Conservation (phyloP, 257 asterid species). For the Avicennia marina region DNA sequence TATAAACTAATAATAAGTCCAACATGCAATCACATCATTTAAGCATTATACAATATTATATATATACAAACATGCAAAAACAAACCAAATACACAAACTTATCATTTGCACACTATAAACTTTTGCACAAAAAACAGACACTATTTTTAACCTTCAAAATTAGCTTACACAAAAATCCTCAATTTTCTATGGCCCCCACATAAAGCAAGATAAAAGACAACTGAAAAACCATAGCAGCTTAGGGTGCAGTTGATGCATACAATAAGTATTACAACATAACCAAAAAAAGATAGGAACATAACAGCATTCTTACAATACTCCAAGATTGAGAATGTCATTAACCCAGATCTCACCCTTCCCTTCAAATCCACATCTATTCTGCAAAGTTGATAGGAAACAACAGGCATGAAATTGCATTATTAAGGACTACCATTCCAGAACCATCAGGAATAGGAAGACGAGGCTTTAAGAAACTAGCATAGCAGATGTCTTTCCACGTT, state of each 20-base stretch:
- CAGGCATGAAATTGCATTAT: slow-evolving; percentile 4
- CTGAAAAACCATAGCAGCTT: no score
- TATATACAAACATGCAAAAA: no score
- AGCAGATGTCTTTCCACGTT: background rate
- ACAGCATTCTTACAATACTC: slow-evolving; percentile 68
- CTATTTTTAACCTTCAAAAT: no score
- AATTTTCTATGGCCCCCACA: no score
- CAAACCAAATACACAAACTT: no score
- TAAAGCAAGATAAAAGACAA: no score
- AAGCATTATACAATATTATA: no score
- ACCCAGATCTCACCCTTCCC: slow-evolving; percentile 98
- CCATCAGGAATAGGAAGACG: slow-evolving; percentile 1
- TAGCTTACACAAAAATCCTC: no score
- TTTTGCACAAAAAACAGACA: no score
- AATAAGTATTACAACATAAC: background rate
- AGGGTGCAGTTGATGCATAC: background rate
- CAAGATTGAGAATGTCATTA: slow-evolving; percentile 82
- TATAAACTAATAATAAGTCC: no score
- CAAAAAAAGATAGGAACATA: background rate
- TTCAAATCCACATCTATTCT: slow-evolving; percentile 99
- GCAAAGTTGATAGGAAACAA: slow-evolving; percentile 26
- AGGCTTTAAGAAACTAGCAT: background rate
- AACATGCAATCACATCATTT: no score
- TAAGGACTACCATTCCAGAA: background rate
- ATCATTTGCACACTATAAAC: no score